Evolutionary conservation across 768 basidiomycete genomes (phyloP), one percentile per base, ranked within the genome.

Genomic region (Gelatoporia subvermispora): DNA sequence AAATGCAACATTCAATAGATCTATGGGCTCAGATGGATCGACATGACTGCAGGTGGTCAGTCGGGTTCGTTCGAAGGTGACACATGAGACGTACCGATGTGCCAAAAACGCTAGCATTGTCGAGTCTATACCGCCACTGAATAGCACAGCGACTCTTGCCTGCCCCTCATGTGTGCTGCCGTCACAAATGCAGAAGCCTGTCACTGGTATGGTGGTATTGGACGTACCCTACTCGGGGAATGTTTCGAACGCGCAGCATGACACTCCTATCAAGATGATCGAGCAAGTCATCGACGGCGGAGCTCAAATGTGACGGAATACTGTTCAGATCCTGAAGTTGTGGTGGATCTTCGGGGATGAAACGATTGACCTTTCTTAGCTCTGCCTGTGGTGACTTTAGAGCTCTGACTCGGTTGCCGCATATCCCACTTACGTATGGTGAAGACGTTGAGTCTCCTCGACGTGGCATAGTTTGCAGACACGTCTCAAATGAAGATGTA

Each of bases 101-200:
- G 92, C 88, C 4, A 99, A 72, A 59, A 79, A 85, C 0, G 94
- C 82, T 7, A 98, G 59, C 35, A 89, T 70, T 0, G 94, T 85
- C 10, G 85, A 97, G 63, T 99, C 96, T 38, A 99, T 91, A 0
- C 96, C 96, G 24, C 96, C 96, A 34, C 92, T 95, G 65, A 98
- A 99, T 8, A 99, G 75, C 8, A 99, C 75, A 2, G 87, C 93
- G 2, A 96, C 72, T 44, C 85, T 75, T 3, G 84, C 73, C 43
- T 71, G 64, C 7, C 72, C 71, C 44, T 59, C 47, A 3, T 49
- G 50, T 11, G 50, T 54, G 15, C 68, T 67, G 21, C 3, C 9
- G 8, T 8, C 18, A 18, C 13, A 31, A 7, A 31, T 31, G 28
- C 5, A 48, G n/a, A 45, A 38, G 44, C 17, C 22, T 40, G 21